These are phyloP conservation scores for Yarrowia hollandica DNA, from an alignment of 805 yeast species.

Conservation along the genomic window DNA sequence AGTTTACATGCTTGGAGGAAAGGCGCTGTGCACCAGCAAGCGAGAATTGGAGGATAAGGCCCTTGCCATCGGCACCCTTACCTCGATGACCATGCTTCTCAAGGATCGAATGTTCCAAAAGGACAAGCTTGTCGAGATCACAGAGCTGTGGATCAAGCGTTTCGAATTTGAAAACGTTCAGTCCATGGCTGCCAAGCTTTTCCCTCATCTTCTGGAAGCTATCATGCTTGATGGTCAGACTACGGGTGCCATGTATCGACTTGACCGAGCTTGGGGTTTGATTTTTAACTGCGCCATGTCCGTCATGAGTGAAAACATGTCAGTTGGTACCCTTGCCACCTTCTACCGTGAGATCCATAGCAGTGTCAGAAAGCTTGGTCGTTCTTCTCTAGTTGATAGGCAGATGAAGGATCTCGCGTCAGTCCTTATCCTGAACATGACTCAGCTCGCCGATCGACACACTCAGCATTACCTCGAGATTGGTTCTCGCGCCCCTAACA, in stretches of 20 bases:
- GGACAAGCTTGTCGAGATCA: conserved; percentile 59
- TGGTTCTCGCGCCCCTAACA: background rate
- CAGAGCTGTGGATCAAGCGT: conserved; percentile 85
- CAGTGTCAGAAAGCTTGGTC: conserved; percentile 17
- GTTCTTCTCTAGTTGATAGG: conserved; percentile 3
- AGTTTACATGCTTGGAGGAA: conserved; percentile 18
- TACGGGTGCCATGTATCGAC: conserved; percentile 25
- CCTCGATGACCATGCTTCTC: conserved; percentile 17
- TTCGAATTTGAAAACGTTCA: conserved; percentile 94
- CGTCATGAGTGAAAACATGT: conserved; percentile 22
- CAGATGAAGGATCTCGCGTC: conserved; percentile 20
- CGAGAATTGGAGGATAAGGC: conserved; percentile 17
- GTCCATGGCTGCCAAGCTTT: conserved; percentile 77
- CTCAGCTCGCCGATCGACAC: conserved; percentile 16
- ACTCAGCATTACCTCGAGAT: conserved; percentile 3
- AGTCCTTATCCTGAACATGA: conserved; percentile 9
- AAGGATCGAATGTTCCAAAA: conserved; percentile 24
- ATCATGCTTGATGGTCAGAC: conserved; percentile 46
- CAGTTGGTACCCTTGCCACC: conserved; percentile 15
- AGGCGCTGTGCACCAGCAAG: conserved; percentile 16
- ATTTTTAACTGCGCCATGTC: conserved; percentile 16
- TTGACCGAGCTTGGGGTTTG: conserved; percentile 22
- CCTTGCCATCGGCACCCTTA: conserved; percentile 4
- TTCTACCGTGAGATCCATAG: conserved; percentile 22
- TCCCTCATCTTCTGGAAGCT: conserved; percentile 73